phyloP scores from a whole-genome alignment of 2,329 filamentous ascomycete species.

The Exophiala dermatitidis region DNA sequence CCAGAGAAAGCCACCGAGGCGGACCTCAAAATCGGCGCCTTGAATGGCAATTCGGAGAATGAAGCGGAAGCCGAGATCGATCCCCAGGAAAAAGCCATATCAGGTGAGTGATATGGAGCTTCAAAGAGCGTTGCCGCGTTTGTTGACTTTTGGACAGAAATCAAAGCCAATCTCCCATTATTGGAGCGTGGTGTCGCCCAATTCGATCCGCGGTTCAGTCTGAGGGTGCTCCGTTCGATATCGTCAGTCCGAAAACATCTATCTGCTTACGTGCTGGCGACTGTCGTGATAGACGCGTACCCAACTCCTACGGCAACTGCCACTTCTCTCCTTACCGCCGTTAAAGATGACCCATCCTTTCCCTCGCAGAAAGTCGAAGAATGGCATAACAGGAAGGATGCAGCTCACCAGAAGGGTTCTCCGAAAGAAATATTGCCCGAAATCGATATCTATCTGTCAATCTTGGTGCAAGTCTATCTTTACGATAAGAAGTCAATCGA shows the following conservation, averaged over 20 bases:
- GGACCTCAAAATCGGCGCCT: slow-evolving; percentile 63
- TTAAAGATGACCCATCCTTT: slow-evolving; percentile 54
- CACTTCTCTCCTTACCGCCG: slow-evolving; percentile 61
- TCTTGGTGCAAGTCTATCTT: slow-evolving; percentile 78
- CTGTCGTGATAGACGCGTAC: slow-evolving; percentile 76
- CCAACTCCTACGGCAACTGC: slow-evolving; percentile 59
- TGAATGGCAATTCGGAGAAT: slow-evolving; percentile 33
- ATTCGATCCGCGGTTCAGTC: slow-evolving; percentile 91
- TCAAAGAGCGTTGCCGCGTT: not conserved
- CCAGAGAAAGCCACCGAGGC: slow-evolving; percentile 56
- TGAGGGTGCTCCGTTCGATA: slow-evolving; percentile 88
- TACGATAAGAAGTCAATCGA: slow-evolving; percentile 78
- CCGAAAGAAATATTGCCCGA: slow-evolving; percentile 74
- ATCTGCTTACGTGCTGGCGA: slow-evolving; percentile 69
- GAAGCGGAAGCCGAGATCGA: slow-evolving; percentile 40
- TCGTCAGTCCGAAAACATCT: slow-evolving; percentile 90
- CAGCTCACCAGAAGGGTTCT: slow-evolving; percentile 54
- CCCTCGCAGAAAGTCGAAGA: slow-evolving; percentile 51
- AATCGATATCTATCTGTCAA: slow-evolving; percentile 80
- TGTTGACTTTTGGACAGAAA: slow-evolving; percentile 53
- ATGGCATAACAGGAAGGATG: slow-evolving; percentile 65
- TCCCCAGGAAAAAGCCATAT: slow-evolving; percentile 45
- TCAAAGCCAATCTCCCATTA: slow-evolving; percentile 87
- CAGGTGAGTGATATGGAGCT: slow-evolving; percentile 32
- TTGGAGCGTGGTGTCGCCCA: slow-evolving; percentile 85